These are phyloP conservation scores for Ceratocystiopsis minuta DNA, from an alignment of 2,329 filamentous ascomycete species.

Conservation along the genomic window DNA sequence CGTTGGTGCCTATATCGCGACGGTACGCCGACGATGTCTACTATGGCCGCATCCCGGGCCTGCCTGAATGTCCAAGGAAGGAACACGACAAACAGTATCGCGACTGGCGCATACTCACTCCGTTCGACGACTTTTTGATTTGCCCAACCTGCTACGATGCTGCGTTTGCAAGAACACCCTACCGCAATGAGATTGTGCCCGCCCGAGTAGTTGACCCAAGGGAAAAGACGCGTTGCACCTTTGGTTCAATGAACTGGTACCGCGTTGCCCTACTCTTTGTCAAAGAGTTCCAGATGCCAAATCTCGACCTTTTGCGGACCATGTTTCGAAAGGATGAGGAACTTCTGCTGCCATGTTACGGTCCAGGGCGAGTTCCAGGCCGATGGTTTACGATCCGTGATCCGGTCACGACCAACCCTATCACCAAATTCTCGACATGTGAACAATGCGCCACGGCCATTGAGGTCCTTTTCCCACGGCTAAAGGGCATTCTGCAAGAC, in stretches of 20 bases:
- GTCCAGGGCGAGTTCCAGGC: slow-evolving; percentile 33
- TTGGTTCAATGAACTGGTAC: slow-evolving; percentile 63
- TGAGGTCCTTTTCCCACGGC: slow-evolving; percentile 53
- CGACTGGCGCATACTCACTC: slow-evolving; percentile 53
- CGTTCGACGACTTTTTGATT: slow-evolving; percentile 55
- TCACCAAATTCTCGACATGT: slow-evolving; percentile 61
- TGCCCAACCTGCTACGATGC: slow-evolving; percentile 64
- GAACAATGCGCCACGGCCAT: slow-evolving; percentile 54
- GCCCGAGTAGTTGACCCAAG: slow-evolving; percentile 38
- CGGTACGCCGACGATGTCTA: slow-evolving; percentile 36
- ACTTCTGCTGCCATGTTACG: slow-evolving; percentile 39
- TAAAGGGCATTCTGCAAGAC: slow-evolving; percentile 47
- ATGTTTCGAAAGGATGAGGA: slow-evolving; percentile 43
- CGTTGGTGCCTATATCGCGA: slow-evolving; percentile 20
- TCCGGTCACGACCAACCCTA: slow-evolving; percentile 40
- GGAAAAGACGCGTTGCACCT: slow-evolving; percentile 52
- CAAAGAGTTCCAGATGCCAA: slow-evolving; percentile 46
- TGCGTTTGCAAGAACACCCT: slow-evolving; percentile 51
- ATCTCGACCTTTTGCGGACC: slow-evolving; percentile 50
- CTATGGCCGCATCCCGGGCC: slow-evolving; percentile 23
- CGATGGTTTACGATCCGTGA: slow-evolving; percentile 64
- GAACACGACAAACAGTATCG: slow-evolving; percentile 42
- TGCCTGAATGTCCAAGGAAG: slow-evolving; percentile 54
- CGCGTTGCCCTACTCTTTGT: slow-evolving; percentile 71
- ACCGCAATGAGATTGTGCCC: slow-evolving; percentile 46